phyloP scores from a whole-genome alignment of 306 rosid genomes.

The Malus fusca region DNA sequence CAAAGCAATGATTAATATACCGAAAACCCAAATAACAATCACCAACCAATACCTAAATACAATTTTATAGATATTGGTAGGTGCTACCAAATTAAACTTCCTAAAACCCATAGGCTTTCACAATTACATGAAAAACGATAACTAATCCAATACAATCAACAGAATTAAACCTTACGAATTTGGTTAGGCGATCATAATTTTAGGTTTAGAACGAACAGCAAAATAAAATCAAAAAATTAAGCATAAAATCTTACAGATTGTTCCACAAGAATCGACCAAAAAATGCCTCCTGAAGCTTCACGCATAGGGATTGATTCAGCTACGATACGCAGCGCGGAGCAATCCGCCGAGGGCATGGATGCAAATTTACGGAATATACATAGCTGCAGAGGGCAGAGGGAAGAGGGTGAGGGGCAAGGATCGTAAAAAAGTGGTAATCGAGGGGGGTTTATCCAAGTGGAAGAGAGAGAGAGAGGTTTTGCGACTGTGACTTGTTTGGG shows the following conservation, averaged over 20 bases:
- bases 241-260: conserved; percentile 10
- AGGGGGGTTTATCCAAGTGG: not conserved
- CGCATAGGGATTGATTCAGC: conserved; percentile 10
- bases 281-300: conserved; percentile 18
- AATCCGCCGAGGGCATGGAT: conserved; percentile 12
- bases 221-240: not conserved
- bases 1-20: not conserved
- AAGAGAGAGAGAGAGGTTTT: conserved; percentile 18
- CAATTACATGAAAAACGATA: not conserved
- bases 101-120: not conserved
- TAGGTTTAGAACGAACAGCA: conserved; percentile 8
- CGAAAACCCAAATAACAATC: not conserved
- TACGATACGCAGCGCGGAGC: not conserved
- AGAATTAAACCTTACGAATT: not conserved
- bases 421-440: conserved; percentile 16
- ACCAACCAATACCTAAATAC: not conserved
- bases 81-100: conserved; percentile 6
- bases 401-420: conserved; percentile 19
- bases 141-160: not conserved
- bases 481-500: conserved; percentile 20
- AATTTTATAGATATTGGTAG: not conserved
- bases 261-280: conserved; percentile 12
- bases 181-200: conserved; percentile 12
- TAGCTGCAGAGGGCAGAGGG: conserved; percentile 9
- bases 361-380: conserved; percentile 11